Evolutionary conservation across 202 grass and related monocot species (phyloP), one percentile per base, ranked within the genome.

Genomic region (Eragrostis tef): DNA sequence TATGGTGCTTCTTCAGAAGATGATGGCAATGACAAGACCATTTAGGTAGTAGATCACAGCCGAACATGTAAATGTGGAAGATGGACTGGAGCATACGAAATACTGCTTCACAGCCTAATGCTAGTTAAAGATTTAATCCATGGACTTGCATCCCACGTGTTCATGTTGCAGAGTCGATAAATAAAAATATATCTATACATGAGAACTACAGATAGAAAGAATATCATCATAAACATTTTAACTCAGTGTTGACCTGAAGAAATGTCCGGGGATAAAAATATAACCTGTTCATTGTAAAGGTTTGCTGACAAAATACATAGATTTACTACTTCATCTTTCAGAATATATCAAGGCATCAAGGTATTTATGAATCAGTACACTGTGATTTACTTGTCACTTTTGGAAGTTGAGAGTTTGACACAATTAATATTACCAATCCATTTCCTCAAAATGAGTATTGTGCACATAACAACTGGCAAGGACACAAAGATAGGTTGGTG

Each of bases 291-390:
- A 19, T 44, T 83, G 36, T 14, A 53, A 20, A 61, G 31, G 63
- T 70, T 71, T 81, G 11, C 43, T 52, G 25, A 31, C 29, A 31
- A 16, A n/a, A 64, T 65, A 31, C 46, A 17, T 71, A 64, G 11
- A 44, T 87, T 25, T 70, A 64, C 29, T 3, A 31, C 29, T 31
- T 31, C 29, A 31, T 31, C 29, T 84, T 92, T 80, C 42, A 86
- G 88, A 87, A 81, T 41, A 88, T 91, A 89, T 86, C 88, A 61
- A 90, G 81, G 80, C 72, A 93, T 57, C 86, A 97, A 88, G 91
- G 88, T 54, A 87, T 86, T 66, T 90, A 71, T 62, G 85, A 91
- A 87, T 90, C 94, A 17, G 81, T 89, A 9, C 94, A 97, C 73
- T 86, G 79, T 60, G 85, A 97, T 85, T 67, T 93, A 73, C 88